These are phyloP conservation scores for Rhizopogon salebrosus DNA, from an alignment of 768 basidiomycete genomes.

Conservation along the genomic window DNA sequence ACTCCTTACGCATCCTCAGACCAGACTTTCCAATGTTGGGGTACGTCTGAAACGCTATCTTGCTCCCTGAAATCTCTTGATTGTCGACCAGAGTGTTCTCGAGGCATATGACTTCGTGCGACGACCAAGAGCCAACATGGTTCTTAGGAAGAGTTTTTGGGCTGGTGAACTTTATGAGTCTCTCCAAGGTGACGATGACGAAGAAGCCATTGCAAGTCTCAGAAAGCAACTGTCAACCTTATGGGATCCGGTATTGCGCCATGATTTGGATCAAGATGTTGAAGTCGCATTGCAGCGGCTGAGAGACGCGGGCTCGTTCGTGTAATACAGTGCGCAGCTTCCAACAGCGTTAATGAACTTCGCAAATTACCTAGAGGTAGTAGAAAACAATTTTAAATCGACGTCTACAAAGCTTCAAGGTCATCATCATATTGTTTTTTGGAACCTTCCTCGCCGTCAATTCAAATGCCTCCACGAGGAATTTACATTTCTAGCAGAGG, in stretches of 20 bases:
- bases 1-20: slow-evolving; percentile 39
- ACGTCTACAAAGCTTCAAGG: too few species aligned
- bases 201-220: slow-evolving; percentile 22
- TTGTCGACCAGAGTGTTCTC: slow-evolving; percentile 35
- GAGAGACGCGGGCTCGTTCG: neutral
- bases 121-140: slow-evolving; percentile 44
- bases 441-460: too few species aligned
- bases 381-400: too few species aligned
- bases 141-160: slow-evolving; percentile 35
- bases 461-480: too few species aligned
- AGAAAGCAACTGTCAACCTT: slow-evolving; percentile 30
- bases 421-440: too few species aligned
- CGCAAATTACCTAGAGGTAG: too few species aligned
- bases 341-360: neutral
- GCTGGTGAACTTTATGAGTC: slow-evolving; percentile 38
- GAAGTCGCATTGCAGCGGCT: slow-evolving; percentile 22
- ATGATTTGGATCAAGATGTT: slow-evolving; percentile 40
- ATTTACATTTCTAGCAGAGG: too few species aligned
- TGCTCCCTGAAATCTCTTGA: neutral
- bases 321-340: neutral
- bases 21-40: slow-evolving; percentile 34
- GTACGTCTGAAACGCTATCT: slow-evolving; percentile 21
- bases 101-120: slow-evolving; percentile 40
- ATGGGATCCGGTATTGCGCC: slow-evolving; percentile 46
- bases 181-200: slow-evolving; percentile 26